Conservation (phyloP, 768 basidiomycete genomes). For the Rhodocollybia butyracea region DNA sequence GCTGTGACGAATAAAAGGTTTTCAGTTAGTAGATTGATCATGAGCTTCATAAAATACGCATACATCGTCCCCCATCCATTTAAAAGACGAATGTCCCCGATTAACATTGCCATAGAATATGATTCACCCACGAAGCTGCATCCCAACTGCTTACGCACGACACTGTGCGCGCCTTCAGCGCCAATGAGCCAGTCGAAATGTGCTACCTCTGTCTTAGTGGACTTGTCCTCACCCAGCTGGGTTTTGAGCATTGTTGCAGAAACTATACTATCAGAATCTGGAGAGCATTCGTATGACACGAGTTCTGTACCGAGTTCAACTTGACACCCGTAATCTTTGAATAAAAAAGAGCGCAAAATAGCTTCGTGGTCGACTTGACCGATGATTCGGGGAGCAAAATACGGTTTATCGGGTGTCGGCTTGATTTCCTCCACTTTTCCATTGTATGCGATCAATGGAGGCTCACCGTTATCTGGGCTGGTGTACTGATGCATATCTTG, state of each 20-base stretch:
- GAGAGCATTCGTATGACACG: conserved; percentile 34
- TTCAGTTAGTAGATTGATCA: background rate
- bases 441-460: background rate
- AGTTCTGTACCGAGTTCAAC: conserved; percentile 48
- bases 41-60: background rate
- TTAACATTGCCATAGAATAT: background rate
- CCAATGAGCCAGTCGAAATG: conserved; percentile 9
- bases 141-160: conserved; percentile 14
- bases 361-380: conserved; percentile 28
- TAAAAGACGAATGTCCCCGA: conserved; percentile 6
- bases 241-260: conserved; percentile 27
- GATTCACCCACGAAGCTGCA: conserved; percentile 12
- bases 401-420: background rate
- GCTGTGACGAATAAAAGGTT: background rate
- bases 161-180: conserved; percentile 14
- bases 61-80: conserved; percentile 7
- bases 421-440: background rate
- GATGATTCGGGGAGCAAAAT: conserved; percentile 12
- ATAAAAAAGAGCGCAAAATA: conserved; percentile 33
- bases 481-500: conserved; percentile 31
- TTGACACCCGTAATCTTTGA: conserved; percentile 22
- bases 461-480: conserved; percentile 26
- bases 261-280: conserved; percentile 28
- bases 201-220: background rate
- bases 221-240: too few relatives aligned